A percentile compares a stretch with the other conserved stretches of the same genome.
These are phyloP conservation scores for Cyberlindnera veronae DNA, from an alignment of 805 yeast species.

Conservation along the genomic window DNA sequence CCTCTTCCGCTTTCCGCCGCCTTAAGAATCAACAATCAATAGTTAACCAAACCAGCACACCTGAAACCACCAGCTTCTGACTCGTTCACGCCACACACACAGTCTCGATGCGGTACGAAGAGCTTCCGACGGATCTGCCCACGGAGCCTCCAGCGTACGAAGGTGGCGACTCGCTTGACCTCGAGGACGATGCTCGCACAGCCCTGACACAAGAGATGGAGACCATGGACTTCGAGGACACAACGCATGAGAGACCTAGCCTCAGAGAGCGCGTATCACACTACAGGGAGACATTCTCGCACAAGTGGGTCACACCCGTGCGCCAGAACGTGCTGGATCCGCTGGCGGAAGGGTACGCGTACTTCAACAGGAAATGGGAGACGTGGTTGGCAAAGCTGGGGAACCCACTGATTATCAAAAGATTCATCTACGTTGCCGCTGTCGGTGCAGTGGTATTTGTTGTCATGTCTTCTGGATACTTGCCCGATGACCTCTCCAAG, in stretches of 20 bases:
- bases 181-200: conserved; percentile 5
- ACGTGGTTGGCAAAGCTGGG: conserved; percentile 61
- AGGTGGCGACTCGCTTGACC: conserved; percentile 1
- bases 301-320: conserved; percentile 10
- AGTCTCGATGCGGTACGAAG: conserved; percentile 5
- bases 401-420: conserved; percentile 77
- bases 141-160: conserved; percentile 31
- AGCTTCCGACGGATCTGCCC: conserved; percentile 31
- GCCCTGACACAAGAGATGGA: conserved; percentile 35
- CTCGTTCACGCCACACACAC: too few species aligned
- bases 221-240: conserved; percentile 30
- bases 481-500: conserved; percentile 40
- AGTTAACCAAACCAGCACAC: too few species aligned
- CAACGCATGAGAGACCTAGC: background rate
- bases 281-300: conserved; percentile 3
- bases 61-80: too few species aligned
- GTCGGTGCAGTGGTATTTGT: conserved; percentile 57
- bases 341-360: conserved; percentile 35
- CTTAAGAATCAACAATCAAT: too few species aligned
- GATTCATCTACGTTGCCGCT: conserved; percentile 67
- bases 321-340: conserved; percentile 42
- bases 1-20: too few species aligned
- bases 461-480: conserved; percentile 53
- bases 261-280: conserved; percentile 23
- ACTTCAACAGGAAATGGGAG: conserved; percentile 46